These are phyloP conservation scores for Keithomyces neogunnii DNA, from an alignment of 2,329 filamentous ascomycete genomes.

Conservation along the genomic window DNA sequence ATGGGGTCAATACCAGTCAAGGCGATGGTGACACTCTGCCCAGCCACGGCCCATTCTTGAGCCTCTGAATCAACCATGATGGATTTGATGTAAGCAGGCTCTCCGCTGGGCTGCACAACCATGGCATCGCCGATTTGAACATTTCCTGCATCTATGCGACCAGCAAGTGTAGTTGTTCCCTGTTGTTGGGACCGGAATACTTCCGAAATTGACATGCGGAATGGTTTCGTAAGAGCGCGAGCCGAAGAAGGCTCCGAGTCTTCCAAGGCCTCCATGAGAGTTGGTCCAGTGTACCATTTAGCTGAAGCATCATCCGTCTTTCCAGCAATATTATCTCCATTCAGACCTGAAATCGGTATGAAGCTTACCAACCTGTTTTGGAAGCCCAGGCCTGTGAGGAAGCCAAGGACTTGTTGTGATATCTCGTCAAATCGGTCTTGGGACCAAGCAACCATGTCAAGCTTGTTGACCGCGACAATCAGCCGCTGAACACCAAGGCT, in stretches of 20 bases:
- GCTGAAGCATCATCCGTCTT: conserved; percentile 46
- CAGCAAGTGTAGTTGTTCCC: conserved; percentile 76
- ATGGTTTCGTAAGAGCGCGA: conserved; percentile 65
- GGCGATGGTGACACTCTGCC: conserved; percentile 80
- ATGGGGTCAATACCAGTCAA: conserved; percentile 76
- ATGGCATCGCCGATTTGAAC: conserved; percentile 78
- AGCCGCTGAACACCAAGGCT: conserved; percentile 86
- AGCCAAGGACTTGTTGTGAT: conserved; percentile 70
- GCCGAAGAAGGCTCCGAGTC: conserved; percentile 60
- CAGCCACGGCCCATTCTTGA: conserved; percentile 84
- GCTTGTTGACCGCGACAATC: conserved; percentile 90
- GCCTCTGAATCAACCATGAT: conserved; percentile 67
- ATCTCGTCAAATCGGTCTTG: conserved; percentile 80
- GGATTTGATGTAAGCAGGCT: conserved; percentile 73
- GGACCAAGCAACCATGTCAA: conserved; percentile 81
- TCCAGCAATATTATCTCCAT: conserved; percentile 74
- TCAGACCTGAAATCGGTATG: conserved; percentile 81
- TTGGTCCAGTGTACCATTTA: conserved; percentile 74
- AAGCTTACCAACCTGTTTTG: conserved; percentile 73
- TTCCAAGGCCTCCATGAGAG: conserved; percentile 78
- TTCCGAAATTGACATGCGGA: conserved; percentile 82
- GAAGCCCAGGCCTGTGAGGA: conserved; percentile 77
- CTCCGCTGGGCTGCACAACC: conserved; percentile 69
- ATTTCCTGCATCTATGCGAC: conserved; percentile 75
- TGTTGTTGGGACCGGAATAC: conserved; percentile 75